Evolutionary conservation across 441 rosid species (phyloP).

Genomic region (Manihot esculenta): DNA sequence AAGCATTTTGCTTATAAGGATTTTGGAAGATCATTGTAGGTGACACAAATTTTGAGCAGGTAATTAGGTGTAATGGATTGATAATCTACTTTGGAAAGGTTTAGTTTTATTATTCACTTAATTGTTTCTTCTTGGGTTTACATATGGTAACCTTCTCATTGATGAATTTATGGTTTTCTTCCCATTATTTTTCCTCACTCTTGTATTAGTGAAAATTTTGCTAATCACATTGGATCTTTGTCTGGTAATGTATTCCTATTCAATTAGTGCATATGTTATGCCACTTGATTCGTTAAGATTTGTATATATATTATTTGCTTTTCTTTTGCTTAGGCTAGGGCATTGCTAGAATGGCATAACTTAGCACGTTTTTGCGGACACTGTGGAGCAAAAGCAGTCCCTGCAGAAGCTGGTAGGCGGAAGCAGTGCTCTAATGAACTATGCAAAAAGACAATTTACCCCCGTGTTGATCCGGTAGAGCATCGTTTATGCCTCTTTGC

Average conservation of each 20-base stretch:
- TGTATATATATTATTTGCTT: constrained; percentile 10
- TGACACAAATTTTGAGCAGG: background rate
- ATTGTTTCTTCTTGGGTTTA: background rate
- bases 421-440: constrained; percentile 63
- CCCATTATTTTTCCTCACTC: background rate
- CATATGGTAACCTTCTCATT: background rate
- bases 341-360: constrained; percentile 86
- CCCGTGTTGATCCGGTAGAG: constrained; percentile 90
- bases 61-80: background rate
- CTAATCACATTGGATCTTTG: background rate
- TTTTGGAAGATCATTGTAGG: background rate
- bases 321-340: constrained; percentile 58
- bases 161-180: background rate
- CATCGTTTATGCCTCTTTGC: constrained; percentile 20
- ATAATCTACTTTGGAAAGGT: background rate
- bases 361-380: constrained; percentile 67
- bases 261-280: background rate
- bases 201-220: background rate
- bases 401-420: constrained; percentile 79
- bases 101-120: background rate
- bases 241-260: background rate
- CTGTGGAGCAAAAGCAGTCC: constrained; percentile 64
- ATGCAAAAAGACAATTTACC: constrained; percentile 72
- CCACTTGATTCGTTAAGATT: constrained; percentile 1
- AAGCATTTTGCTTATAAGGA: background rate